Evolutionary conservation across 2,329 filamentous ascomycete genomes (phyloP).

Genomic region (Xylaria sp.): DNA sequence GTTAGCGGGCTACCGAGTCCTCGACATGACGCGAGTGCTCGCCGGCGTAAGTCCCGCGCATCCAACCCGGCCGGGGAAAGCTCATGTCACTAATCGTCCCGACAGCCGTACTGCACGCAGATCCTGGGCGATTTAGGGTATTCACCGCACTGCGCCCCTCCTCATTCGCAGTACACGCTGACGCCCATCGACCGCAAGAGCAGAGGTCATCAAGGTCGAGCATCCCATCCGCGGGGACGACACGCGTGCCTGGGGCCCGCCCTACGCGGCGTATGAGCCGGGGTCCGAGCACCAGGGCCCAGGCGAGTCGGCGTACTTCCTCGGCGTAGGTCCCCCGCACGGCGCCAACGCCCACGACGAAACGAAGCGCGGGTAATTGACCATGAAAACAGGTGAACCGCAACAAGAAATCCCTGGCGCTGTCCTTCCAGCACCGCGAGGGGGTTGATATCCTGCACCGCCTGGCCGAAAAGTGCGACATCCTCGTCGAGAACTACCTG

Average conservation of each 20-base stretch:
- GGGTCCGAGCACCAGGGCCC: conserved; percentile 67
- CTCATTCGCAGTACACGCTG: conserved; percentile 24
- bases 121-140: conserved; percentile 96
- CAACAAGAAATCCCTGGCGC: conserved; percentile 92
- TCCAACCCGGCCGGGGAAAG: neutral
- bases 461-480: conserved; percentile 82
- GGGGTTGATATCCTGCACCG: conserved; percentile 88
- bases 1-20: conserved; percentile 82
- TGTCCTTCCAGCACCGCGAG: conserved; percentile 85
- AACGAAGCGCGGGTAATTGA: too few species aligned
- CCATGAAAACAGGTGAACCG: conserved; percentile 74
- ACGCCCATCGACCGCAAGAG: conserved; percentile 58
- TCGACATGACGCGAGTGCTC: conserved; percentile 96
- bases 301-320: conserved; percentile 93
- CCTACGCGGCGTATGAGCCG: conserved; percentile 79
- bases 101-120: conserved; percentile 93
- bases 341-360: too few species aligned
- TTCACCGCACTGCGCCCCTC: conserved; percentile 40
- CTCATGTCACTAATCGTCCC: conserved; percentile 28
- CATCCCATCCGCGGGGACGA: conserved; percentile 92
- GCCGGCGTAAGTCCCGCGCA: conserved; percentile 74
- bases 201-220: conserved; percentile 97
- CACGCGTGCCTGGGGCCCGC: conserved; percentile 94
- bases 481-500: conserved; percentile 96
- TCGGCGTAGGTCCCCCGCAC: conserved; percentile 68